Base-by-base conservation (phyloP, 345 rosid genomes). In the Pistacia vera region DNA sequence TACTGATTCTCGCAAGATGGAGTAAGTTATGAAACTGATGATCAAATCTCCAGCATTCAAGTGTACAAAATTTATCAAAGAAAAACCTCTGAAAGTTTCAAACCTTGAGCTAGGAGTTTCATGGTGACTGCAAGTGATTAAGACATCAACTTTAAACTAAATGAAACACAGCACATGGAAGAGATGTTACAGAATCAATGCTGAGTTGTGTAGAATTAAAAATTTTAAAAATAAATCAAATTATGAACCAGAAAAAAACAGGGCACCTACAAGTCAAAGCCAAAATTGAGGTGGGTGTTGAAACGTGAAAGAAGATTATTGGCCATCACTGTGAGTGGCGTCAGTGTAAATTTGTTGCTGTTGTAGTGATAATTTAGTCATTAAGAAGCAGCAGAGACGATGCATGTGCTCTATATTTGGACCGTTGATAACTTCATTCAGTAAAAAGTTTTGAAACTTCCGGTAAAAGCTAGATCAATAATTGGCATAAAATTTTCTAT, bases 211-310 rank as follows among this genome's bases (percentile, higher is more conserved):
- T 22, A n/a, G 1, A 25, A 46, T 36, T 14, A 22, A 44, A 55
- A 17, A 55, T 3, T 22, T 22, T 3, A 11, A 48, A 6, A 22
- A 49, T 66, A 63, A 72, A 11, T 44, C 20, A 33, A 67, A 59
- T 41, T 0, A 17, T 0, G 9, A 41, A 8, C 20, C 4, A 17
- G 36, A 35, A 14, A 7, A 54, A 59, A 38, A 22, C 8, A 25
- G 8, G 9, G 11, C 35, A 76, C 55, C 80, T 61, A 20, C 74
- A 11, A 78, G 79, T 81, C 76, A 65, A 77, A 30, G 66, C 55
- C 17, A 11, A 49, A 14, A 25, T 35, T 25, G 60, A 58, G 79
- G 38, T 49, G 18, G 52, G 0, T 70, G 38, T 30, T 22, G 16
- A 17, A 61, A 46, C 44, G 69, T n/a, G 60, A 20, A 55, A 11